Evolutionary conservation across 2,329 filamentous ascomycete species (phyloP).

Genomic region (Penicillium sp.): DNA sequence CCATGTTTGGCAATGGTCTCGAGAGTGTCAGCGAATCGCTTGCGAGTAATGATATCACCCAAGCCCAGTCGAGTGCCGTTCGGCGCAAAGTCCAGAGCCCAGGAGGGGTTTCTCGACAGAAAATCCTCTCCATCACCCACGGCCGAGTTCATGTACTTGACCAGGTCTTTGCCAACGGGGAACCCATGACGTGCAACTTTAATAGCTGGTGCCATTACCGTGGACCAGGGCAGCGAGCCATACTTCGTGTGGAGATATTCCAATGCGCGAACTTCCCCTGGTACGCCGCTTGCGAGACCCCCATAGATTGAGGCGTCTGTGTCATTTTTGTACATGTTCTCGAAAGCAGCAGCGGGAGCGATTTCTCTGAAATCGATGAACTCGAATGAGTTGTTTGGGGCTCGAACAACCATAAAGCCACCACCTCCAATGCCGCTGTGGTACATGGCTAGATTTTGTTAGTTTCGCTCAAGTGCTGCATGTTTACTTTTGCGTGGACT

Average conservation of each 20-base stretch:
- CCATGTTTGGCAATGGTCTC: conserved; percentile 70
- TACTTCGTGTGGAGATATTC: conserved; percentile 65
- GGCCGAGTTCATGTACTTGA: conserved; percentile 62
- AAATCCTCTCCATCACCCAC: conserved; percentile 55
- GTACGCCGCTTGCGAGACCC: conserved; percentile 61
- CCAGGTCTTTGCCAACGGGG: conserved; percentile 63
- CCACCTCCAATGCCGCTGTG: conserved; percentile 80
- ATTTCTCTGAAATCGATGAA: conserved; percentile 86
- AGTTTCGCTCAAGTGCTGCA: background rate
- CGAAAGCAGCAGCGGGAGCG: conserved; percentile 71
- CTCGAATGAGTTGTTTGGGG: conserved; percentile 68
- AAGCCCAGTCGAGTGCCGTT: conserved; percentile 65
- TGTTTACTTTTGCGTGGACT: conserved; percentile 10
- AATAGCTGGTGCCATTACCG: conserved; percentile 68
- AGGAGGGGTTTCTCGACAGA: conserved; percentile 66
- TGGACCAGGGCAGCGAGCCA: conserved; percentile 61
- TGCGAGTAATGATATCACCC: conserved; percentile 73
- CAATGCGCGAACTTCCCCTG: conserved; percentile 64
- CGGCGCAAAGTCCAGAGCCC: conserved; percentile 84
- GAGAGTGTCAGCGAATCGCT: conserved; percentile 73
- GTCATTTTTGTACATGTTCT: conserved; percentile 80
- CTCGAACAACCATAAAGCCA: conserved; percentile 78
- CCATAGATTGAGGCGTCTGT: conserved; percentile 60
- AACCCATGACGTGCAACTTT: conserved; percentile 70
- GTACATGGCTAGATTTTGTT: conserved; percentile 54